Base-by-base conservation (phyloP, 1,139 yeast species). In the Yamadazyma buinensis region DNA sequence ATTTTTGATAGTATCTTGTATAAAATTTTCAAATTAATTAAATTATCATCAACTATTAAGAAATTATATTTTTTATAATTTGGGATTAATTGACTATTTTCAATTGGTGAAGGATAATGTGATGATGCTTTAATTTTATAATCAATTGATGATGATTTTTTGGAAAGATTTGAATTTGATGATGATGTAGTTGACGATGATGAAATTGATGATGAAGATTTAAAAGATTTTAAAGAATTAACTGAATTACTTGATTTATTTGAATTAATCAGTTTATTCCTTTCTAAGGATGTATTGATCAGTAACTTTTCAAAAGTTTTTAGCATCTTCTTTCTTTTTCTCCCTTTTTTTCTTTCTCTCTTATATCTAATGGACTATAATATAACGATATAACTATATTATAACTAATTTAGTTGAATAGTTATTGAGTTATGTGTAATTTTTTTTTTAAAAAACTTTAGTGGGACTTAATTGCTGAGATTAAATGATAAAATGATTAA, bases 21-120 rank as follows among this genome's bases (percentile, higher is more conserved):
- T 36, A 69, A 50, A 8, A 69, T 67, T 35, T 60, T 60, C 30
- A 69, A 52, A 43, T 69, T 68, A 38, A 69, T 65, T 14, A 57
- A 41, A 41, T 69, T 69, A 46, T 69, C 75, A 44, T 69, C 75
- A 18, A 69, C 74, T 19, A 67, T 48, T 26, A 69, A 47, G 37
- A 69, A 68, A 15, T 42, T 43, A 45, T 54, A 60, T 7, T 46
- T 41, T n/a, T 41, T 39, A 30, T 43, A 40, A 40, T 59, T 59
- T 12, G 67, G 56, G n/a, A 46, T 39, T 12, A 46, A 36, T 7
- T 44, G 41, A 32, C 48, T 42, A 23, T 43, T 42, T 8, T 34
- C 38, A 10, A 46, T 42, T 9, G 50, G 50, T 32, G 48, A 43
- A 6, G 42, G 30, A 30, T 38, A 38, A 13, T 24, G 36, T 4